A percentile compares a stretch with the other conserved stretches of the same genome.
Evolutionary conservation across 140 eudicot genomes (phyloP).

Genomic region (Senecio squalidus): DNA sequence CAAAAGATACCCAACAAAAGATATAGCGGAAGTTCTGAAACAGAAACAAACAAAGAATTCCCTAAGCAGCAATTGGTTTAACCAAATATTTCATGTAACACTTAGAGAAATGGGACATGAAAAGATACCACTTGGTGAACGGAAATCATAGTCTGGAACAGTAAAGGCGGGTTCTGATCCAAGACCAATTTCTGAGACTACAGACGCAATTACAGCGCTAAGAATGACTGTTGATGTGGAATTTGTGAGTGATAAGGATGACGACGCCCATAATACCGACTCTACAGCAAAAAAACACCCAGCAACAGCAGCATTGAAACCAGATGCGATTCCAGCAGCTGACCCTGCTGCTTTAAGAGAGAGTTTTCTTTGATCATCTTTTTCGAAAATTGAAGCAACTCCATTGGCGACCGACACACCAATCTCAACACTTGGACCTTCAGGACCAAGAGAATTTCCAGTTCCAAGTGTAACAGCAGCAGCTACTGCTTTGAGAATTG

Average conservation of each 20-base stretch:
- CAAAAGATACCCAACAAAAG: slow-evolving; percentile 81
- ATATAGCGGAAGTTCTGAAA: slow-evolving; percentile 88
- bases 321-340: slow-evolving; percentile 97
- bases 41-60: slow-evolving; percentile 4
- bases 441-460: slow-evolving; percentile 94
- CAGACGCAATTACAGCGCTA: slow-evolving; percentile 94
- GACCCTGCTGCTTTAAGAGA: slow-evolving; percentile 92
- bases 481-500: slow-evolving; percentile 58
- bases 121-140: slow-evolving; percentile 73
- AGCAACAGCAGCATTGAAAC: slow-evolving; percentile 96
- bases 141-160: slow-evolving; percentile 84
- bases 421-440: slow-evolving; percentile 97
- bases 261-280: slow-evolving; percentile 92
- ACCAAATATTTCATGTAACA: no score
- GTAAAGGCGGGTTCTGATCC: slow-evolving; percentile 92
- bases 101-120: neutral
- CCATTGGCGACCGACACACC: slow-evolving; percentile 82
- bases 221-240: slow-evolving; percentile 93
- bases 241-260: slow-evolving; percentile 76
- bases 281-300: slow-evolving; percentile 97
- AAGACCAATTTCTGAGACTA: slow-evolving; percentile 84
- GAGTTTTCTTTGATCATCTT: slow-evolving; percentile 46
- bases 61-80: no score
- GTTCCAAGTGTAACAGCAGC: slow-evolving; percentile 95
- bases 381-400: slow-evolving; percentile 48